Evolutionary conservation across 306 rosid genomes (phyloP).

Genomic region (barrel medic (Medicago truncatula)): DNA sequence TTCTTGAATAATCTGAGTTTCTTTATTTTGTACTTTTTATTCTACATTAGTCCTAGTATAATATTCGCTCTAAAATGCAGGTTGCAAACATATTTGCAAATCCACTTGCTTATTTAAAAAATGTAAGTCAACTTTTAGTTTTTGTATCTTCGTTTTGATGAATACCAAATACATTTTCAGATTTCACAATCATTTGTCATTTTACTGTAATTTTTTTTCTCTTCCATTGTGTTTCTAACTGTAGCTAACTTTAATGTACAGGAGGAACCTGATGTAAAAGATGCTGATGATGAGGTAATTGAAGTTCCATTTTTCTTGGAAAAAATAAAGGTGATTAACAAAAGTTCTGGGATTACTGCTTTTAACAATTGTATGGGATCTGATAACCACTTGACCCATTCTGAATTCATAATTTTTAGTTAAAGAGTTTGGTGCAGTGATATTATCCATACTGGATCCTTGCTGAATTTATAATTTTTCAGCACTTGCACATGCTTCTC

Average conservation of each 20-base stretch:
- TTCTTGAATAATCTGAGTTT: not conserved
- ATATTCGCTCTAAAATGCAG: constrained; percentile 43
- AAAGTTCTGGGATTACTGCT: not conserved
- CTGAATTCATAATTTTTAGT: not conserved
- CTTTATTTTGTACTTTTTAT: not conserved
- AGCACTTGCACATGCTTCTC: constrained; percentile 1
- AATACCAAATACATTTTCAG: not conserved
- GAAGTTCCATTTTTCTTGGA: constrained; percentile 32
- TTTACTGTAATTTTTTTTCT: constrained; percentile 5
- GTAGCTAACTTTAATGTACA: constrained; percentile 44
- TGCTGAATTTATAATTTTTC: not conserved
- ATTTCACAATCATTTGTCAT: not conserved
- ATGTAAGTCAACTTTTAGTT: constrained; percentile 52
- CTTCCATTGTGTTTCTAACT: constrained; percentile 21
- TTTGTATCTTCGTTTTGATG: constrained; percentile 22
- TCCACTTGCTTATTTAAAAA: constrained; percentile 80
- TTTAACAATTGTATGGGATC: constrained; percentile 17
- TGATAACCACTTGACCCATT: constrained; percentile 12
- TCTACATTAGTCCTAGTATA: not conserved
- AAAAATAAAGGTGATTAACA: constrained; percentile 32
- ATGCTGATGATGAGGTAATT: constrained; percentile 85
- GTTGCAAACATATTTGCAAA: constrained; percentile 45
- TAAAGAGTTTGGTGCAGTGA: constrained; percentile 8
- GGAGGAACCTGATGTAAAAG: constrained; percentile 86
- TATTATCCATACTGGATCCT: not conserved